Evolutionary conservation across 768 basidiomycete genomes (phyloP), one percentile per base, ranked within the genome.

Genomic region (Russula earlei): DNA sequence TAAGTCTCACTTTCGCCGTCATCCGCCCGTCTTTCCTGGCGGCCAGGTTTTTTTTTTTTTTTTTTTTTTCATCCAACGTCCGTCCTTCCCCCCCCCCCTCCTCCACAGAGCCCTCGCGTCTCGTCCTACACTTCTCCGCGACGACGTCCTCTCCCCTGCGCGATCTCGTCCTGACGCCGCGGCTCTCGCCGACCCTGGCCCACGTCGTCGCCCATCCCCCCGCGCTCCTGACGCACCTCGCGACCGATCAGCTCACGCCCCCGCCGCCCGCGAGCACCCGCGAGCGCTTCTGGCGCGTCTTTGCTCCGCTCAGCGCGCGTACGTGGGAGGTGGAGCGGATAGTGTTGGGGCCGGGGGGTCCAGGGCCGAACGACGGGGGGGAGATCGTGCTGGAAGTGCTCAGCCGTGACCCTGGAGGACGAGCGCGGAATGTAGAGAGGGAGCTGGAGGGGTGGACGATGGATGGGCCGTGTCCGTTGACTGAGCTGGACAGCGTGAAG

Each of bases 211-310:
- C 84, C 0, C 86, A 91, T 64, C 86, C 91, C 2, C 77, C 87
- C 0, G 72, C 74, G 1, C 76, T 96, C 50, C 70, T 97, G 34
- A 66, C 65, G 7, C 80, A 90, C 64, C 70, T 98, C 47, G 77
- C 87, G 2, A 75, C 72, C 25, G 80, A 82, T 8, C 92, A 89
- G 66, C 74, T 89, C 44, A 79, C 81, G 2, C 79, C 77, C 0
- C 89, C 91, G 0, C 85, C 87, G 1, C 80, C 85, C 8, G 70
- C 74, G 38, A 78, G 81, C 9, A 63, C 78, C 0, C 71, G 75
- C n/a, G 72, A 77, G 34, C 88, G 88, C 64, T 94, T 93, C 70
- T 93, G 87, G 88, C 73, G 74, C 36, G 74, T 91, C 11, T 88
- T 94, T 64, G 67, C 82, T 8, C 85, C 87, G 0, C 67, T 88